Evolutionary conservation across 2,329 filamentous ascomycete species (phyloP).

Genomic region (Talaromyces verruculosus): DNA sequence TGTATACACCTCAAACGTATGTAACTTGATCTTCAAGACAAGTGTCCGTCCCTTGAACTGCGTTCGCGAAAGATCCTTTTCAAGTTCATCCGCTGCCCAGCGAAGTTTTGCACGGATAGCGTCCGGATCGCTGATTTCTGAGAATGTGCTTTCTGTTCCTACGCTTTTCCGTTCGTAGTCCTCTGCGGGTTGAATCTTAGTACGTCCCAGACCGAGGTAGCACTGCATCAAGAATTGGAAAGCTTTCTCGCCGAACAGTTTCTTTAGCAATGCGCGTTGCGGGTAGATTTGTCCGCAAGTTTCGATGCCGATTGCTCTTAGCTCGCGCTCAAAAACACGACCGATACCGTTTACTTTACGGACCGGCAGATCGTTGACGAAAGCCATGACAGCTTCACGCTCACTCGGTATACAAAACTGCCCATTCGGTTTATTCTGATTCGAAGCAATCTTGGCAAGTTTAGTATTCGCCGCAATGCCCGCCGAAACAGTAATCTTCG

Average conservation of each 20-base stretch:
- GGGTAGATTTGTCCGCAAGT: slow-evolving; percentile 85
- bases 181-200: slow-evolving; percentile 79
- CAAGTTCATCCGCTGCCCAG: slow-evolving; percentile 79
- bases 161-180: slow-evolving; percentile 91
- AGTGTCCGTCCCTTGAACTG: slow-evolving; percentile 88
- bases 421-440: slow-evolving; percentile 94
- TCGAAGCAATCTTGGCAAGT: slow-evolving; percentile 91
- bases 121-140: slow-evolving; percentile 68
- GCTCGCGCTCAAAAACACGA: slow-evolving; percentile 85
- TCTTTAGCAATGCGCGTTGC: slow-evolving; percentile 69
- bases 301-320: slow-evolving; percentile 81
- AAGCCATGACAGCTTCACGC: slow-evolving; percentile 72
- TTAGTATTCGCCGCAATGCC: slow-evolving; percentile 93
- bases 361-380: slow-evolving; percentile 80
- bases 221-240: slow-evolving; percentile 82
- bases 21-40: slow-evolving; percentile 87
- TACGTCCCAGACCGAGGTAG: slow-evolving; percentile 83
- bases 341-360: slow-evolving; percentile 96
- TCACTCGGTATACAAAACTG: slow-evolving; percentile 77
- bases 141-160: slow-evolving; percentile 89
- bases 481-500: slow-evolving; percentile 85
- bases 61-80: slow-evolving; percentile 76
- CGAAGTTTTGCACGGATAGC: slow-evolving; percentile 74
- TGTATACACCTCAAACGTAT: slow-evolving; percentile 89
- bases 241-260: slow-evolving; percentile 87